A percentile compares a stretch with the other conserved stretches of the same genome.
Conservation (phyloP, 202 grass and related monocot genomes). For the Bolboschoenoplectus hybrid region DNA sequence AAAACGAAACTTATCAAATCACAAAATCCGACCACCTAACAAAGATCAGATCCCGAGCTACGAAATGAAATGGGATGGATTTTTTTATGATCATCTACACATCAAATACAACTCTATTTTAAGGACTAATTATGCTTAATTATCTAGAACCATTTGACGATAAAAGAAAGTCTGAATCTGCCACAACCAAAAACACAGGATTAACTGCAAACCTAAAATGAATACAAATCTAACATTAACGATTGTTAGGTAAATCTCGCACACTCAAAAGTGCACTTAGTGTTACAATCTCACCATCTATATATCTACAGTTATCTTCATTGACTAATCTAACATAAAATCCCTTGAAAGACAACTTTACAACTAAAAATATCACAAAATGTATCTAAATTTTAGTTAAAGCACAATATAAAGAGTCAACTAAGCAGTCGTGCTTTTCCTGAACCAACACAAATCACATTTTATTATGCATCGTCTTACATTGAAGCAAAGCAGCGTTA, state of each 20-base stretch:
- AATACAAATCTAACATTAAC: neutral
- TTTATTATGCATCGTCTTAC: slow-evolving; percentile 43
- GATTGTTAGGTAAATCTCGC: neutral
- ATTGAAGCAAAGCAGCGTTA: slow-evolving; percentile 61
- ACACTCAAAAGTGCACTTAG: neutral
- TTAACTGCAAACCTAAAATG: neutral
- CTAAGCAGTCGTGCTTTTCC: slow-evolving; percentile 19
- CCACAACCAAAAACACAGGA: neutral
- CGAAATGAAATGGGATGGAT: too few relatives aligned
- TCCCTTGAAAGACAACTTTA: neutral
- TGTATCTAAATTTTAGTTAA: neutral
- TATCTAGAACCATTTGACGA: neutral
- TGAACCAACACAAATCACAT: slow-evolving; percentile 49
- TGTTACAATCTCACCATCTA: slow-evolving; percentile 18
- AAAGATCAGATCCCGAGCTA: too few relatives aligned
- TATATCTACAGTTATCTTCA: slow-evolving; percentile 29
- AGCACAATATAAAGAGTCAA: neutral
- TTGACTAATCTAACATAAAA: slow-evolving; percentile 23
- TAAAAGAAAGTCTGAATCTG: neutral
- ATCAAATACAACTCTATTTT: neutral
- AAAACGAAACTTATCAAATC: too few relatives aligned
- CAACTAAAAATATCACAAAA: slow-evolving; percentile 20
- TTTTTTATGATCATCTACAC: neutral
- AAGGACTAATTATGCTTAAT: neutral
- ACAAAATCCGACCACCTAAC: too few relatives aligned